Evolutionary conservation across 1,139 yeast genomes (phyloP), one percentile per base, ranked within the genome.

Genomic region (Saccharomyces uvarum): DNA sequence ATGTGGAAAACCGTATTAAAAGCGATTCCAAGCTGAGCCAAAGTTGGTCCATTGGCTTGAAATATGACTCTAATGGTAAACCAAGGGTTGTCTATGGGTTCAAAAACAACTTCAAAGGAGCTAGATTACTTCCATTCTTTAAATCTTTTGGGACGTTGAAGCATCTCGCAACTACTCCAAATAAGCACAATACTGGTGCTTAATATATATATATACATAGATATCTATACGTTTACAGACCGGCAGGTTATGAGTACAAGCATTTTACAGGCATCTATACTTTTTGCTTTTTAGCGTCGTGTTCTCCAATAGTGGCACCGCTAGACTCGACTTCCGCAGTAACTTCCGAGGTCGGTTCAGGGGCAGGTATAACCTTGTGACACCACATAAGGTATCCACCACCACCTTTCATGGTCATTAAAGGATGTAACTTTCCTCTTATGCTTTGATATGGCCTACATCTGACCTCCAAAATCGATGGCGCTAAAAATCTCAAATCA

Each of bases 371-470:
- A 0, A 93, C 98, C 53, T 87, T 77, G 13, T 88, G 81, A 5
- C 95, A 96, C 77, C 84, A 80, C 61, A 91, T 74, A 1, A 93
- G 70, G 68, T 83, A 93, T 0, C 99, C 99, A 52, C 98, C 98
- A 55, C 86, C 93, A 2, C 96, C 91, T 66, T 89, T 79, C 79
- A 86, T 84, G 0, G 97, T 88, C 99, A 93, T 95, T 57, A 84
- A 71, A 0, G 99, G 99, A 70, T 95, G 99, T 69, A 93, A 76
- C 68, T 96, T 83, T 6, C 99, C 99, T 11, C 96, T 90, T 29
- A 93, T 81, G 3, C 97, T 90, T 72, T 93, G 99, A 68, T 86
- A 89, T 51, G 85, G 86, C 59, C 97, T 81, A 7, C 88, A 95
- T 57, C 89, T 77, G 0, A 96, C 81, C 69, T 91, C 97, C 57